A percentile compares a stretch with the other conserved stretches of the same genome.
Conservation (phyloP, 208 protist species). For the Phytomonas serpens region DNA sequence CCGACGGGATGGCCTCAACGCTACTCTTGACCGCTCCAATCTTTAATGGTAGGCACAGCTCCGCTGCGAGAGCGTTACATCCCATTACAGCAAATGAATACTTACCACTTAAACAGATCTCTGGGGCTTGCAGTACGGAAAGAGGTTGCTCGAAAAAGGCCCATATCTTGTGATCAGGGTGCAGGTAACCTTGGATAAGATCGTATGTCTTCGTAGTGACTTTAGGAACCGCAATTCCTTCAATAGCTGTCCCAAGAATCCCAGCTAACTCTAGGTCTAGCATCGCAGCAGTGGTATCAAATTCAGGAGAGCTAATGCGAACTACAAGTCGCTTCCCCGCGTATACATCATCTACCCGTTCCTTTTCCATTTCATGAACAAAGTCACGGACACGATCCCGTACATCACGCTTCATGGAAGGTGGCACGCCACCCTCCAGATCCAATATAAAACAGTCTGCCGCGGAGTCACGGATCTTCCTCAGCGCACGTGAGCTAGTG, state of each 20-base stretch:
- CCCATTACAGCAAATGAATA: constrained; percentile 74
- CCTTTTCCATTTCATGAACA: constrained; percentile 24
- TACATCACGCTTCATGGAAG: constrained; percentile 31
- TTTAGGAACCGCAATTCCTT: constrained; percentile 72
- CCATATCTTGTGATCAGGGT: constrained; percentile 76
- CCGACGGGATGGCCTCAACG: neutral
- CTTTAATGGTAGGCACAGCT: constrained; percentile 28
- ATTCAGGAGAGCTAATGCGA: constrained; percentile 74
- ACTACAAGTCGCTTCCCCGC: constrained; percentile 44
- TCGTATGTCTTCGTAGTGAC: constrained; percentile 38
- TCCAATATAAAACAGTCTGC: constrained; percentile 80
- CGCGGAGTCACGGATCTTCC: constrained; percentile 34
- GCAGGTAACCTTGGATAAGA: constrained; percentile 49
- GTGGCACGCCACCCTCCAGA: constrained; percentile 56
- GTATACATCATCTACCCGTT: constrained; percentile 4
- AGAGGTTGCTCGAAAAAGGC: constrained; percentile 69
- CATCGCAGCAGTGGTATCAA: constrained; percentile 55
- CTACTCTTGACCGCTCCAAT: neutral
- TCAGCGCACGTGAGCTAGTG: constrained; percentile 37
- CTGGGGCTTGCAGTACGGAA: constrained; percentile 53
- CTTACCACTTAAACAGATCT: constrained; percentile 49
- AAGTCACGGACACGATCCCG: constrained; percentile 49
- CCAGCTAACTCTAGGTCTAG: constrained; percentile 72
- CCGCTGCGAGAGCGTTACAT: constrained; percentile 42
- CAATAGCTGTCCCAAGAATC: constrained; percentile 50